These are phyloP conservation scores for Amanita brunnescens DNA, from an alignment of 768 basidiomycete species.

Conservation along the genomic window DNA sequence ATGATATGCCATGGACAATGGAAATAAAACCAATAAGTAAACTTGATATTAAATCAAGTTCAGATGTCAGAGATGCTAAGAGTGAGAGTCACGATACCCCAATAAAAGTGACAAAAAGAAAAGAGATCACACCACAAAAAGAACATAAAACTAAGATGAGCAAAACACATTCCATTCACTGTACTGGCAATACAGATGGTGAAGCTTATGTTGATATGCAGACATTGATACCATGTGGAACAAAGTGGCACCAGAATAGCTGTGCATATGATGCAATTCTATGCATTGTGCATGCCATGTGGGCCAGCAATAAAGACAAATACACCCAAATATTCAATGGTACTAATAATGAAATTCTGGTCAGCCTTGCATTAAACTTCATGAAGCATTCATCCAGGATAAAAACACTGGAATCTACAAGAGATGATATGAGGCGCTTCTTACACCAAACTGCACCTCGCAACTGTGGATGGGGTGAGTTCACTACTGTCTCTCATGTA, in stretches of 20 bases:
- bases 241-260: background rate
- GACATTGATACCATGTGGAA: background rate
- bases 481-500: background rate
- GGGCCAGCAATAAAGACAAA: no score
- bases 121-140: background rate
- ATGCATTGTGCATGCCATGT: background rate
- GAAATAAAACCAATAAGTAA: background rate
- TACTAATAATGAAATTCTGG: background rate
- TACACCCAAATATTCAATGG: no score
- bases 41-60: background rate
- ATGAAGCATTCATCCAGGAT: background rate
- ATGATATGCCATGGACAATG: conserved; percentile 5
- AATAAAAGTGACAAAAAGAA: background rate
- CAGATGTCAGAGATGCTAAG: background rate
- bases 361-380: background rate
- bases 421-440: background rate
- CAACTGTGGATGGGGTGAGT: background rate
- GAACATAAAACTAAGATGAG: background rate
- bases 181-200: background rate
- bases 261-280: background rate
- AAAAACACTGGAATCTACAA: background rate
- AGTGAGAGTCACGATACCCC: background rate
- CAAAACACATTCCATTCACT: background rate
- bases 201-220: background rate
- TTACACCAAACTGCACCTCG: background rate